phyloP scores from a whole-genome alignment of 2,329 filamentous ascomycete genomes.

The Talaromyces funiculosus region DNA sequence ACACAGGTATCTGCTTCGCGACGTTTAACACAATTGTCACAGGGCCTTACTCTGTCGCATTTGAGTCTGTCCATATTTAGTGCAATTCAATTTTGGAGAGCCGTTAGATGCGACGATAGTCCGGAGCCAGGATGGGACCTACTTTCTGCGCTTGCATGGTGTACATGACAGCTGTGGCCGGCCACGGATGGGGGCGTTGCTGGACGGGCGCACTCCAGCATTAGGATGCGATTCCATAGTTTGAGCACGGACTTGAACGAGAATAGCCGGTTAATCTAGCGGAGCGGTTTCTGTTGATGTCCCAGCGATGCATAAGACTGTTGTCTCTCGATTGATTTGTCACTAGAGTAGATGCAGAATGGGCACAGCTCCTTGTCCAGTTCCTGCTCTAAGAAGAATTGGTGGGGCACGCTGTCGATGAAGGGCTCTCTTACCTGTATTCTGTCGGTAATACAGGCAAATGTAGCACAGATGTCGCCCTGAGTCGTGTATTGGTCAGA shows the following conservation, averaged over 20 bases:
- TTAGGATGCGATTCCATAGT: conserved; percentile 3
- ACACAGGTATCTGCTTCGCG: conserved; percentile 12
- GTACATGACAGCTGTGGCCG: conserved; percentile 15
- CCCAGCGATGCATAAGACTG: background rate
- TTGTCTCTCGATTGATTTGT: background rate
- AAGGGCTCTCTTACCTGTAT: background rate
- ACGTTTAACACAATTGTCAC: conserved; percentile 15
- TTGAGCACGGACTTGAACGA: background rate
- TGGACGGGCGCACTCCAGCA: conserved; percentile 4
- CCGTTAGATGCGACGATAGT: background rate
- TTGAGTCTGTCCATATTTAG: conserved; percentile 11
- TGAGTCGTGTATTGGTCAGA: background rate
- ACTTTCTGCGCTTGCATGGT: conserved; percentile 15
- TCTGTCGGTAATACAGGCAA: background rate
- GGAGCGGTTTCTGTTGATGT: no score
- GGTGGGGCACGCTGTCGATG: background rate
- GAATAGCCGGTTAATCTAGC: no score
- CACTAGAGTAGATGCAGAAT: background rate
- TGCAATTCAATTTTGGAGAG: background rate
- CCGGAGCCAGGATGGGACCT: background rate
- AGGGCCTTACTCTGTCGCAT: conserved; percentile 13
- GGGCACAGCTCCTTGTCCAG: background rate
- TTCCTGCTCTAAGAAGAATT: background rate
- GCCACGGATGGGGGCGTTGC: conserved; percentile 7
- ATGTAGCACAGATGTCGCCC: background rate